phyloP scores from a whole-genome alignment of 2,329 filamentous ascomycete species.

The Magnaporthiopsis rhizophila region DNA sequence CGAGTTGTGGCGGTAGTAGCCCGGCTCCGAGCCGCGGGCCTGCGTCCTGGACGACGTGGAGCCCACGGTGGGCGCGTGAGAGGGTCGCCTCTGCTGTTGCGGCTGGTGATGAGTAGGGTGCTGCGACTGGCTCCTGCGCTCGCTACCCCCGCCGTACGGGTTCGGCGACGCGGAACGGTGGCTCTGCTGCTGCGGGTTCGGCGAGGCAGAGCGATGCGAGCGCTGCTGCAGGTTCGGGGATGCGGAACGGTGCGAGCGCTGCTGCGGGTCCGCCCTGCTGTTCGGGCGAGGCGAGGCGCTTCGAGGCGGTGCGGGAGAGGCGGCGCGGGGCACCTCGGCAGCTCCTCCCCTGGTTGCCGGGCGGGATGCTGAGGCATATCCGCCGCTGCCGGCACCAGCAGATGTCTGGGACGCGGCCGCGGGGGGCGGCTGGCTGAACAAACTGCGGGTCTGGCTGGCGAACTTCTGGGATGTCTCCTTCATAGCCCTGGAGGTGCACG shows the following conservation, averaged over 20 bases:
- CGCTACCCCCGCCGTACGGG: conserved; percentile 41
- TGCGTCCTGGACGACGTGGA: conserved; percentile 21
- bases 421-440: conserved; percentile 50
- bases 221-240: conserved; percentile 51
- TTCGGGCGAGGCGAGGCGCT: conserved; percentile 55
- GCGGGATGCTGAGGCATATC: conserved; percentile 35
- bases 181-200: conserved; percentile 40
- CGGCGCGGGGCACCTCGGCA: not conserved
- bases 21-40: conserved; percentile 39
- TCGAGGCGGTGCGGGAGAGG: conserved; percentile 61
- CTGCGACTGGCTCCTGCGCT: conserved; percentile 20
- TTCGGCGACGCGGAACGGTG: conserved; percentile 41
- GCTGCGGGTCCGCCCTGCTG: conserved; percentile 35
- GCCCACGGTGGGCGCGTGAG: not conserved
- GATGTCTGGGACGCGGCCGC: conserved; percentile 27
- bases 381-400: conserved; percentile 19
- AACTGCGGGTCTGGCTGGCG: conserved; percentile 69
- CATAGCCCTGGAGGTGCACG: conserved; percentile 91
- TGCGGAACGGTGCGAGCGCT: conserved; percentile 21
- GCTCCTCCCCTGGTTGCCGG: conserved; percentile 50
- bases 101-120: conserved; percentile 20
- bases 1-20: conserved; percentile 45
- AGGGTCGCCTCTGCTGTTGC: conserved; percentile 13
- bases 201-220: conserved; percentile 28
- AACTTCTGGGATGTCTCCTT: conserved; percentile 90